These are phyloP conservation scores for Aspergillus neotritici DNA, from an alignment of 2,329 filamentous ascomycete genomes.

Conservation along the genomic window DNA sequence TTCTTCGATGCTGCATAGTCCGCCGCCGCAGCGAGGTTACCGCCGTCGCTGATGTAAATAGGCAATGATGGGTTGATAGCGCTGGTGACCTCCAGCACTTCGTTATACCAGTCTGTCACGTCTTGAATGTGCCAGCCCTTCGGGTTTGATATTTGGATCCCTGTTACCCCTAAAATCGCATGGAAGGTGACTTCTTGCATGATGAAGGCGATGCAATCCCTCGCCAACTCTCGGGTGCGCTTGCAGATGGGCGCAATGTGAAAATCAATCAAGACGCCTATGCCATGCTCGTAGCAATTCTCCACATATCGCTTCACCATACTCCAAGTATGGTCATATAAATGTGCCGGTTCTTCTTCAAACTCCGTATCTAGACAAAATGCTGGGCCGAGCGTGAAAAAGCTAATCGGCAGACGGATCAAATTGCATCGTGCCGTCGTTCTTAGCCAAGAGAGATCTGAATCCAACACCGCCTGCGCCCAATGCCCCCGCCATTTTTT, in stretches of 20 bases:
- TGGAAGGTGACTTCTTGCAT: conserved; percentile 41
- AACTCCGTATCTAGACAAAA: conserved; percentile 51
- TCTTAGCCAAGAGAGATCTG: conserved; percentile 50
- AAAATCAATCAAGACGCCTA: conserved; percentile 54
- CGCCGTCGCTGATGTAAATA: conserved; percentile 55
- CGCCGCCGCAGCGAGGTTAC: conserved; percentile 46
- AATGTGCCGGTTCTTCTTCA: conserved; percentile 37
- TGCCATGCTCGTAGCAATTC: conserved; percentile 43
- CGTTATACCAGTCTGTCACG: conserved; percentile 55
- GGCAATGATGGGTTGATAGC: conserved; percentile 48
- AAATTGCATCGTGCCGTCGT: conserved; percentile 51
- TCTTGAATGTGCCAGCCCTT: conserved; percentile 45
- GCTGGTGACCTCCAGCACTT: conserved; percentile 44
- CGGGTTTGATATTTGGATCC: conserved; percentile 56
- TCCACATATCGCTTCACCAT: conserved; percentile 45
- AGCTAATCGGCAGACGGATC: conserved; percentile 56
- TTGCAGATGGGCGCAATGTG: conserved; percentile 50
- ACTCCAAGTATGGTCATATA: conserved; percentile 52
- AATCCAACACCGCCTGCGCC: conserved; percentile 46
- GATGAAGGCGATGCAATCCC: conserved; percentile 47
- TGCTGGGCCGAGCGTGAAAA: conserved; percentile 50
- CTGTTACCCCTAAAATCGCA: conserved; percentile 44
- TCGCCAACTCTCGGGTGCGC: conserved; percentile 42
- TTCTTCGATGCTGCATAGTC: conserved; percentile 44
- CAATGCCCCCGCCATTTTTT: conserved; percentile 52